Percentiles rank a stretch among this genome's conserved stretches.
phyloP scores from a whole-genome alignment of 768 basidiomycete species.

The Mycena capillaripes region DNA sequence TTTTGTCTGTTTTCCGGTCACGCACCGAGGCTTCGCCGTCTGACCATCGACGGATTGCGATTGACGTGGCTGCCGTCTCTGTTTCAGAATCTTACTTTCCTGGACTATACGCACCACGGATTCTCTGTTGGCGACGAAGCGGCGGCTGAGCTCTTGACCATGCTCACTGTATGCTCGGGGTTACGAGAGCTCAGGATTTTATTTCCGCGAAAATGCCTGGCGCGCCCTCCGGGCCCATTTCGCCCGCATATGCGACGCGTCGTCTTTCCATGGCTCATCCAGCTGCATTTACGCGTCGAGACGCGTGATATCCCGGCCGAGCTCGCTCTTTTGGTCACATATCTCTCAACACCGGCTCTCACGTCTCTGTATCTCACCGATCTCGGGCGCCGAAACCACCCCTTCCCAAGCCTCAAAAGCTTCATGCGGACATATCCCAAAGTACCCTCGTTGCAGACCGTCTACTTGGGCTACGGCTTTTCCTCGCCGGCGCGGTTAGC shows the following conservation, averaged over 20 bases:
- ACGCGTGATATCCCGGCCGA: conserved; percentile 73
- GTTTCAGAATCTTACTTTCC: conserved; percentile 70
- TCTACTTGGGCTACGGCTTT: conserved; percentile 58
- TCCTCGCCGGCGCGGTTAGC: background rate
- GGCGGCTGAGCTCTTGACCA: conserved; percentile 68
- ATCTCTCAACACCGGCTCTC: conserved; percentile 63
- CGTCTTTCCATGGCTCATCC: conserved; percentile 59
- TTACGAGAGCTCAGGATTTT: conserved; percentile 69
- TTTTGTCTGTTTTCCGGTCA: conserved; percentile 74
- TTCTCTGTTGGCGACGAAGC: conserved; percentile 72
- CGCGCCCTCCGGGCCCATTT: conserved; percentile 44
- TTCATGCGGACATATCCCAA: conserved; percentile 61
- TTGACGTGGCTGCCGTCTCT: conserved; percentile 74
- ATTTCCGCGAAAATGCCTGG: conserved; percentile 59
- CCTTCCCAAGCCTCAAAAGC: conserved; percentile 60
- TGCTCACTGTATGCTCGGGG: conserved; percentile 67
- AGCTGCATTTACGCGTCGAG: conserved; percentile 65
- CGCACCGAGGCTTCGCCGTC: conserved; percentile 68
- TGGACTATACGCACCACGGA: conserved; percentile 82
- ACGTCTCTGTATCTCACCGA: conserved; percentile 64
- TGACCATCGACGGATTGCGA: conserved; percentile 75
- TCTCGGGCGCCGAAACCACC: conserved; percentile 47
- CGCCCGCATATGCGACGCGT: conserved; percentile 48
- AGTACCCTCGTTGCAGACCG: conserved; percentile 53
- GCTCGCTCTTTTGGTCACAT: conserved; percentile 64